Evolutionary conservation across 495 filamentous ascomycete species (phyloP).

Genomic region (Aspergillus sclerotiicarbonarius): DNA sequence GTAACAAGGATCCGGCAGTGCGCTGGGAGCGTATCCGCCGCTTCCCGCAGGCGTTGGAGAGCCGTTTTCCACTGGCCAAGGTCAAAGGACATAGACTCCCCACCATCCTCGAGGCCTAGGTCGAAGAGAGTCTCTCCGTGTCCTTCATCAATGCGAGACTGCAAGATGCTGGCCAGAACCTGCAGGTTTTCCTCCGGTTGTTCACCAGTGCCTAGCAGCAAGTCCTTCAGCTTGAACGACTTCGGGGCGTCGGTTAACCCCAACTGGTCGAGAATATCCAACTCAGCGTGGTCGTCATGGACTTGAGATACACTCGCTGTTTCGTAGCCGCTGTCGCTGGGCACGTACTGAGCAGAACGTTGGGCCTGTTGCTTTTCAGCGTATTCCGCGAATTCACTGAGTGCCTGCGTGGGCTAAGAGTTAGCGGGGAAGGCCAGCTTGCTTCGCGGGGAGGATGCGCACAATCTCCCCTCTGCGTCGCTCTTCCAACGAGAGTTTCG

Average conservation of each 20-base stretch:
- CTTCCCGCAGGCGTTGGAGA: slow-evolving; percentile 62
- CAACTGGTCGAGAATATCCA: slow-evolving; percentile 87
- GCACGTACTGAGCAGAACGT: slow-evolving; percentile 44
- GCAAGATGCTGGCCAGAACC: slow-evolving; percentile 59
- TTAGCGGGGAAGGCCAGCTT: slow-evolving; percentile 1
- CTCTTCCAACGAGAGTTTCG: slow-evolving; percentile 69
- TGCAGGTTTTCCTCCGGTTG: slow-evolving; percentile 59
- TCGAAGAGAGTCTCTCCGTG: slow-evolving; percentile 92
- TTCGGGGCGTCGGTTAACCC: slow-evolving; percentile 74
- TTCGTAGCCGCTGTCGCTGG: slow-evolving; percentile 46
- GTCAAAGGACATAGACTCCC: slow-evolving; percentile 83
- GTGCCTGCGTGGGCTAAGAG: slow-evolving; percentile 55
- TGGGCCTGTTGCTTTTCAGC: slow-evolving; percentile 90
- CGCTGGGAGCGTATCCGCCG: slow-evolving; percentile 63
- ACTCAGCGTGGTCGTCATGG: slow-evolving; percentile 78
- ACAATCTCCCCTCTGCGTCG: slow-evolving; percentile 83
- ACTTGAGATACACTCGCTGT: slow-evolving; percentile 36
- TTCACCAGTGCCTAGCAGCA: slow-evolving; percentile 64
- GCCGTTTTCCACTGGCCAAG: slow-evolving; percentile 78
- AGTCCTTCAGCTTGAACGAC: slow-evolving; percentile 66
- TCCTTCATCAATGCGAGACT: slow-evolving; percentile 73
- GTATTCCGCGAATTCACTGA: slow-evolving; percentile 97
- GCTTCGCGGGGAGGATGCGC: slow-evolving; percentile 23
- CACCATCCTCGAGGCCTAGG: slow-evolving; percentile 86
- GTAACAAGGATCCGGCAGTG: slow-evolving; percentile 81